phyloP scores from a whole-genome alignment of 2,329 filamentous ascomycete genomes.

The Allantophomopsis lycopodina region DNA sequence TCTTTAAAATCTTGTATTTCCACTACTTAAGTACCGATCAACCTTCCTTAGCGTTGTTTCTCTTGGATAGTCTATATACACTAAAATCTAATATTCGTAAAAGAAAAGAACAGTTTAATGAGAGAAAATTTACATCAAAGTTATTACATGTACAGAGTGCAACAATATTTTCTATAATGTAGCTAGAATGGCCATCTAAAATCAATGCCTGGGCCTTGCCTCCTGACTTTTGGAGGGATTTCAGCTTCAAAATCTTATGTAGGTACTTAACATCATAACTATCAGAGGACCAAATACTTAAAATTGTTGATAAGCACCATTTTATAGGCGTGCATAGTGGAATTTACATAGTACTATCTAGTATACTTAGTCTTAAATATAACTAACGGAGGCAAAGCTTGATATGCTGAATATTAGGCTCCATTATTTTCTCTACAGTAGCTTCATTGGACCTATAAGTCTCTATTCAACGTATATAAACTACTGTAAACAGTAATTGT shows the following conservation, averaged over 20 bases:
- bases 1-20: too few relatives aligned
- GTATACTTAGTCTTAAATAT: slow-evolving; percentile 1
- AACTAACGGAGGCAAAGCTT: neutral
- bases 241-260: neutral
- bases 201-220: neutral
- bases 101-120: neutral
- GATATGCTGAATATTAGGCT: neutral
- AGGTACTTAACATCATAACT: neutral
- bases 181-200: slow-evolving; percentile 1
- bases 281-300: neutral
- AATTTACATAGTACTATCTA: neutral
- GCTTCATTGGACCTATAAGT: neutral
- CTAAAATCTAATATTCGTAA: neutral
- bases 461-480: neutral
- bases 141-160: neutral
- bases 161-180: slow-evolving; percentile 1
- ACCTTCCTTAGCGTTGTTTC: slow-evolving; percentile 9
- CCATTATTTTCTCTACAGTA: neutral
- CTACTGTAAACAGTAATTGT: neutral
- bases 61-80: neutral
- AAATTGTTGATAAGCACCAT: neutral
- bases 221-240: neutral
- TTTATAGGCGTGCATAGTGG: neutral
- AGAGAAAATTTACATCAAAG: neutral
- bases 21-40: too few relatives aligned